Evolutionary conservation across 805 yeast genomes (phyloP).

Genomic region (Candida quercuum): DNA sequence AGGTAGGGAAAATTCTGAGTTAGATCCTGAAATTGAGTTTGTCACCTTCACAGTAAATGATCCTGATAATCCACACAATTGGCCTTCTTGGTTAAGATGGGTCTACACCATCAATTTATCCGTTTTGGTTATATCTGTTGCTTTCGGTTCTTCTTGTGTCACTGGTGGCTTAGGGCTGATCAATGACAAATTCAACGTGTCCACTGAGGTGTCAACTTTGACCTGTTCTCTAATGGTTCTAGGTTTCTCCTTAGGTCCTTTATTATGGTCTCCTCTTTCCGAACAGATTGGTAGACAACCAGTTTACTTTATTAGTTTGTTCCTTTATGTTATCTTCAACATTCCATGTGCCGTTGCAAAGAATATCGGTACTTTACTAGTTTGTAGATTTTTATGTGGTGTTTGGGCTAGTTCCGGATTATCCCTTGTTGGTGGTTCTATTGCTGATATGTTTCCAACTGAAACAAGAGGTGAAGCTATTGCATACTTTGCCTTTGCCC

Average conservation of each 20-base stretch:
- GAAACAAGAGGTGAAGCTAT: conserved; percentile 84
- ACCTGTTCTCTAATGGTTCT: conserved; percentile 83
- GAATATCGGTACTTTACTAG: conserved; percentile 75
- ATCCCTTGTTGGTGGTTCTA: conserved; percentile 84
- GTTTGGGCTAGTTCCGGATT: conserved; percentile 80
- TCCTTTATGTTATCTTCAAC: conserved; percentile 71
- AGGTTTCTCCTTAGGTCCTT: conserved; percentile 84
- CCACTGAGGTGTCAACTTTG: conserved; percentile 71
- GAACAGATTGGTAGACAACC: conserved; percentile 85
- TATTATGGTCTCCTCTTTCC: conserved; percentile 83
- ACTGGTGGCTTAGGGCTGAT: conserved; percentile 79
- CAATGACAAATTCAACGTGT: conserved; percentile 60
- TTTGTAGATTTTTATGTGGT: conserved; percentile 83
- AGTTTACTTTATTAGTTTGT: conserved; percentile 72
- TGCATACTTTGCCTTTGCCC: conserved; percentile 87
- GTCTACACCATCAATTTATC: conserved; percentile 64
- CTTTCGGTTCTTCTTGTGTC: conserved; percentile 88
- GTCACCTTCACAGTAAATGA: conserved; percentile 78
- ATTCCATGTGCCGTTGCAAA: conserved; percentile 84
- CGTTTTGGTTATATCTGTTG: conserved; percentile 76
- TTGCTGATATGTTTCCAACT: conserved; percentile 82
- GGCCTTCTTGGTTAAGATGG: conserved; percentile 59
- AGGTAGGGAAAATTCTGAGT: conserved; percentile 2
- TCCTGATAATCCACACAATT: conserved; percentile 87
- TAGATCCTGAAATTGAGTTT: conserved; percentile 70